Evolutionary conservation across 148 eudicot species (phyloP), one percentile per base, ranked within the genome.

Genomic region (Gaultheria prostrata): DNA sequence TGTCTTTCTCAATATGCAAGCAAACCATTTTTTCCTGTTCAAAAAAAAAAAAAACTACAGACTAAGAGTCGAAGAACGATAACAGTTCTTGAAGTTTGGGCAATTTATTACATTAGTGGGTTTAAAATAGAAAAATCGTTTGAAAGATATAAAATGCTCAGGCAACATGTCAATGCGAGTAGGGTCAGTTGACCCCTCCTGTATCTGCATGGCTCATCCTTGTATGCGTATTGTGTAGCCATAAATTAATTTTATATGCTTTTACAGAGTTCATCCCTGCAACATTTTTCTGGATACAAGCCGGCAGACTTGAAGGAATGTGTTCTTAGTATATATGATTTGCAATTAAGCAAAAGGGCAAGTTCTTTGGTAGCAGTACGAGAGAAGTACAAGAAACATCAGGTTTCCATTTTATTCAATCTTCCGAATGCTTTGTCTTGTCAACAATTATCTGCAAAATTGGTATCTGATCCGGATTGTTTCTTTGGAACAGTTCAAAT

Each of bases 381-480:
- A 83, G 94, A 92, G 45, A 97, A 97, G 82, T 97, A 97, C 93
- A 92, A 89, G 86, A 90, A 90, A 48, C 94, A 92, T 80, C 93
- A 92, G 99, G 99, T 96, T 86, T 67, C 17, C 32, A 26, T 85
- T 1, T 50, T 72, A 11, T 71, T 32, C 20, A 35, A 50, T 59
- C 33, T 43, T 48, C 28, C 3, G 5, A 51, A 50, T 83, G 48
- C 3, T 3, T 24, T 43, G 35, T 9, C 20, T 30, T 63, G 10
- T 35, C 5, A 30, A 53, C 76, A 33, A 35, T 56, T 0, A 43
- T 49, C 15, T 7, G 13, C 0, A 71, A 28, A 54, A 21, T 13
- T 56, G 70, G 21, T 54, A 73, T 80, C 83, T 89, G 59, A 87
- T 76, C n/a, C 6, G 17, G 61, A 39, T 77, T 49, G 56, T 35